These are phyloP conservation scores for Coemansia sp. DNA, from an alignment of 192 early-diverging fungal genomes.

Conservation along the genomic window DNA sequence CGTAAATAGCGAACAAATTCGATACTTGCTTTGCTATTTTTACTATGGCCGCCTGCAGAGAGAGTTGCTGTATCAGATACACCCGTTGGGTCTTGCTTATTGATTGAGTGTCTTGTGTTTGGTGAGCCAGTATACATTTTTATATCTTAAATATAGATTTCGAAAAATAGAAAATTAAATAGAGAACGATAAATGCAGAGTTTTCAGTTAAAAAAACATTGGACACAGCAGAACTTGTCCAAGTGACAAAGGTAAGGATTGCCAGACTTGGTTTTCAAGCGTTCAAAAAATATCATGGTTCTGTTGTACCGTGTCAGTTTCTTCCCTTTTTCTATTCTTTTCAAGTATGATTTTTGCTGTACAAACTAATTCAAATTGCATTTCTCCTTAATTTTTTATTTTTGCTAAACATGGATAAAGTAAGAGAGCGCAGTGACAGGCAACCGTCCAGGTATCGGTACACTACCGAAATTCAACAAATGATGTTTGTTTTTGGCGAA, in stretches of 20 bases:
- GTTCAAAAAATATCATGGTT: too few species aligned
- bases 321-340: too few species aligned
- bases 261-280: too few species aligned
- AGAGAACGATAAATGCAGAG: background rate
- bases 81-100: background rate
- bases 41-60: background rate
- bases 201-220: too few species aligned
- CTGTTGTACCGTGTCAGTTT: too few species aligned
- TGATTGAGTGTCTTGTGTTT: background rate
- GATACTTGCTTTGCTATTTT: conserved; percentile 26
- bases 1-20: conserved; percentile 30
- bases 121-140: background rate
- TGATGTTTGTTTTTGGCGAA: conserved; percentile 99
- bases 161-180: background rate
- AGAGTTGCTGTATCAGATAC: background rate
- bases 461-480: conserved; percentile 86
- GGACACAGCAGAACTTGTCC: too few species aligned
- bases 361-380: too few species aligned
- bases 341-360: too few species aligned
- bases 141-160: background rate
- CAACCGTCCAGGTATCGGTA: conserved; percentile 55
- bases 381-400: background rate
- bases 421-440: conserved; percentile 22
- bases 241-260: too few species aligned
- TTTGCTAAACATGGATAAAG: conserved; percentile 21